Base-by-base conservation (phyloP, 2,329 filamentous ascomycete genomes). In the Peltaster fructicola region DNA sequence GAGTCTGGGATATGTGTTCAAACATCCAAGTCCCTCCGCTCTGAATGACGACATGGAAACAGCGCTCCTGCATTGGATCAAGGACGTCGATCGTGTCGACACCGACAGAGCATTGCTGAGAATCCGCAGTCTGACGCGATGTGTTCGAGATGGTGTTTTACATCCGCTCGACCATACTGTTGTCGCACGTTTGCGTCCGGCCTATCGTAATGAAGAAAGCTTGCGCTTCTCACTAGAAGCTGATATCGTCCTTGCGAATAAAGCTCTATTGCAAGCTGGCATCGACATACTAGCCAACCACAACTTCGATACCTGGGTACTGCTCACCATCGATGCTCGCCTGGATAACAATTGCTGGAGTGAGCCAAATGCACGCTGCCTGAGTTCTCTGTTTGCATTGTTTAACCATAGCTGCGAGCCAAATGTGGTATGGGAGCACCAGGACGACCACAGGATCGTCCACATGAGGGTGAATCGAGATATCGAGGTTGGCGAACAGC, bases 321-420 rank as follows among this genome's bases (percentile, higher is more conserved):
- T 91, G 39, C 91, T 93, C 52, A 90, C 80, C 0, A 60, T 92
- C 71, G 35, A 91, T 90, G 50, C 88, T 84, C 49, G 69, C 77
- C 16, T 84, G 76, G 25, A 88, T 78, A 2, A 85, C 81, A 4
- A 91, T 77, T 4, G 81, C 79, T 14, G 68, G 77, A 28, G 73
- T 79, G 41, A 78, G 64, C 37, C 35, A 3, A 29, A 29, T 5
- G 17, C 32, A 6, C 20, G 29, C 46, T 36, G 52, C 44, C 10
- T 93, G 14, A 81, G 91, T 51, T 80, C 82, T 2, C 68, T 91
- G 30, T 95, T 88, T 80, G 92, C 80, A 50, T 60, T 95, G 15
- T 82, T 85, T 22, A 95, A 95, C 44, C 85, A 95, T 48, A 80
- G 81, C 46, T 95, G 85, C 52, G 71, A 90, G 43, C 84, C 85